Evolutionary conservation across 1,284 basidiomycete genomes (phyloP), one percentile per base, ranked within the genome.

Genomic region (Cystobasidiaceae sp.): DNA sequence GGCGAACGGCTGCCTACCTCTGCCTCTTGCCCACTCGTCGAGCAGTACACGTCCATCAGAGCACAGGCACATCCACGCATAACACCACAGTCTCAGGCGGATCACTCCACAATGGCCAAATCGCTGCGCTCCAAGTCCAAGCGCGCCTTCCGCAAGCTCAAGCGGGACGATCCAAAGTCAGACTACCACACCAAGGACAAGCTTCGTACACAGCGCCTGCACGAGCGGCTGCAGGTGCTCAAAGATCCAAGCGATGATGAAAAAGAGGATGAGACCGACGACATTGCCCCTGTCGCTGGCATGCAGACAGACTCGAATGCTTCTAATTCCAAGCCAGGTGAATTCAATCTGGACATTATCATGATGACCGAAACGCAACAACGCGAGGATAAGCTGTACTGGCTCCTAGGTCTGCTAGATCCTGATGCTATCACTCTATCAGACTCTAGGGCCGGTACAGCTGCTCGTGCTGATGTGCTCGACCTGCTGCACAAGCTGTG

Each of bases 81-180:
- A 27, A 17, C 8, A 11, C 21, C n/a, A 13, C 17, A 41, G 8
- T 44, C 39, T 28, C 27, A 55, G 15, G 45, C 43, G 17, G 19
- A 37, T 37, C 25, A 15, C 68, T 11, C 57, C 67, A 75, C 71
- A 44, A 94, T 97, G 93, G 93, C 90, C 65, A 97, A 97, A 81
- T 93, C 90, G 44, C 84, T 88, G 56, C 84, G 93, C 74, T 90
- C 90, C 19, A 94, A 93, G 80, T 82, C 84, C 68, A 96, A 96
- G 79, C 86, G 91, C 57, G 81, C 85, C 33, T 89, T 86, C 75
- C 85, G 93, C 69, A 82, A 86, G 15, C 87, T 88, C 74, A 97
- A 96, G 79, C 86, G 94, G 67, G 82, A 85, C 74, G 81, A 85
- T 59, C 85, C 71, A 30, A 73, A 73, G 58, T 72, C 87, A 52